Base-by-base conservation (phyloP, 768 basidiomycete genomes). In the Clavaria fumosa region DNA sequence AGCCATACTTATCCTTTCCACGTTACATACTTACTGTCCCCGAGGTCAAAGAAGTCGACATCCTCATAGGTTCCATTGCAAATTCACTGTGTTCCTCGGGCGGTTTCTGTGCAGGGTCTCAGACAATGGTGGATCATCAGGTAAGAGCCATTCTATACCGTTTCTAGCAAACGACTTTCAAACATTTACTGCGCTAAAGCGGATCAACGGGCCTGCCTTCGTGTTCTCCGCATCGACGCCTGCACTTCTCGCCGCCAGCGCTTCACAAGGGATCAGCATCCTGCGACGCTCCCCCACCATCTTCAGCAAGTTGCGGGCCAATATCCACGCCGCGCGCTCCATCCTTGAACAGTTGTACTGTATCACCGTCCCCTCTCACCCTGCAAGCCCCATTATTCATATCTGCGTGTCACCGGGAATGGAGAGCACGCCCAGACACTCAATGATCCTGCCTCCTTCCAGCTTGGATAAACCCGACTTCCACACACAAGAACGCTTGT, bases 181-280 rank as follows among this genome's bases (percentile, higher is more conserved):
- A 6, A 28, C 19, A 34, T 31, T 43, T 33, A 34, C 26, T 7
- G 11, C 22, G 22, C 3, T 35, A 23, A 49, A 95, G 74, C 89
- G 89, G 32, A 95, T 93, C 69, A 97, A 97, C 53, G 88, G 85
- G 11, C 78, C 88, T 3, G 76, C 89, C 0, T 93, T 88, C 54
- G 89, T 99, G 42, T 99, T 89, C 64, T 95, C 93, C 1, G 95
- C 95, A 12, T 77, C 93, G 2, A 76, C 93, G 63, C 95, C 95
- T 0, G 73, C 86, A 2, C 68, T 91, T 30, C 75, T 97, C 26
- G 77, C 86, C 14, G 89, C 89, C 45, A 75, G 79, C 46, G 85
- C 77, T 2, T 90, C 85, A 0, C 79, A 88, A 49, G 86, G 77
- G 4, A 82, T 96, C 56, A 72, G 74, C 48, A 72, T 82, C 45